These are phyloP conservation scores for Euclidium syriacum DNA, from an alignment of 345 rosid genomes.

Conservation along the genomic window DNA sequence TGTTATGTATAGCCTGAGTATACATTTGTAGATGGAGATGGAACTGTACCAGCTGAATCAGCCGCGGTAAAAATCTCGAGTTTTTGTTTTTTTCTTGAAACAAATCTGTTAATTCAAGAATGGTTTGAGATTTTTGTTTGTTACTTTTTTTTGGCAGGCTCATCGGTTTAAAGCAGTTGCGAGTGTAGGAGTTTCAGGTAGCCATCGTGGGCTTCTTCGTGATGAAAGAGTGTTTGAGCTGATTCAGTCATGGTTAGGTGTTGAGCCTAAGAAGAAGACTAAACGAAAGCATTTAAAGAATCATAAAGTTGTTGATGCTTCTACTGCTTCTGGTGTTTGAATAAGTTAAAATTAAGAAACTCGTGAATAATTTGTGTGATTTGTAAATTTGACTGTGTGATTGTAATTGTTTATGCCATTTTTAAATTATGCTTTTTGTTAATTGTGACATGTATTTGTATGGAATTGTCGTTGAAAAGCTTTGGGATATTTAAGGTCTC, in stretches of 20 bases:
- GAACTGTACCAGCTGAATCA: constrained; percentile 89
- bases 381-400: constrained; percentile 13
- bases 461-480: not conserved
- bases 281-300: constrained; percentile 30
- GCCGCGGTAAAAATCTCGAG: constrained; percentile 45
- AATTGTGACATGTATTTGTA: not conserved
- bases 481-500: not conserved
- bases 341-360: not conserved
- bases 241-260: constrained; percentile 66
- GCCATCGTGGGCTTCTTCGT: constrained; percentile 56
- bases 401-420: not conserved
- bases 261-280: constrained; percentile 36
- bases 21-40: constrained; percentile 84
- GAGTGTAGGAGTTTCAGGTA: constrained; percentile 56
- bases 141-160: constrained; percentile 35
- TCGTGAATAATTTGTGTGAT: not conserved
- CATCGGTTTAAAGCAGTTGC: constrained; percentile 58
- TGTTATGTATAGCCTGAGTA: constrained; percentile 68
- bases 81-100: not conserved
- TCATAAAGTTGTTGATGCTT: constrained; percentile 41
- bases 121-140: not conserved
- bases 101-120: not conserved
- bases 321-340: constrained; percentile 10
- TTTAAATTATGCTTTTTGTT: not conserved
- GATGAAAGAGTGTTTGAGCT: constrained; percentile 49